phyloP scores from a whole-genome alignment of 2,329 filamentous ascomycete genomes.

The Arthrobotrys musiformis region DNA sequence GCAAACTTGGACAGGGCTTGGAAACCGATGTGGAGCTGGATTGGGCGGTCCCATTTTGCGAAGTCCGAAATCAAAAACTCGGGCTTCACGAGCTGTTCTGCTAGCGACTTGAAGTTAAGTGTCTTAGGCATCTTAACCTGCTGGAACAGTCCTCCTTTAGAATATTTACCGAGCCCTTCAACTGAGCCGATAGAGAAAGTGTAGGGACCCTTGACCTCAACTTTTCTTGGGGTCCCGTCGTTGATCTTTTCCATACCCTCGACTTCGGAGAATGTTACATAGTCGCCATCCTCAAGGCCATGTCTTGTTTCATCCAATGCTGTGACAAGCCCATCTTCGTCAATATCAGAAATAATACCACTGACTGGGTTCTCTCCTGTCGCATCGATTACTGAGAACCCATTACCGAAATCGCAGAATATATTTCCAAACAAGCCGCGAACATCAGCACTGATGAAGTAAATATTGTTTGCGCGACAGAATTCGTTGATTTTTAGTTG shows the following conservation, averaged over 20 bases:
- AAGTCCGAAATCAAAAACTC: slow-evolving; percentile 94
- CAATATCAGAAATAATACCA: slow-evolving; percentile 89
- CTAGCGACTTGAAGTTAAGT: slow-evolving; percentile 85
- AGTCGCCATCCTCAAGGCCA: slow-evolving; percentile 95
- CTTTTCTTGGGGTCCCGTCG: slow-evolving; percentile 82
- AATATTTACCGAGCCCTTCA: slow-evolving; percentile 79
- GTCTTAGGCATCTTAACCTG: slow-evolving; percentile 99
- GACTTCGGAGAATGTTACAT: slow-evolving; percentile 91
- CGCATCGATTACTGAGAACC: slow-evolving; percentile 88
- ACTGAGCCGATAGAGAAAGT: slow-evolving; percentile 98
- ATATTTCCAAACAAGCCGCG: slow-evolving; percentile 94
- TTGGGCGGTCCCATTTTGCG: slow-evolving; percentile 95
- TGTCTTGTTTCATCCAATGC: slow-evolving; percentile 94
- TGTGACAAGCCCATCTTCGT: slow-evolving; percentile 89
- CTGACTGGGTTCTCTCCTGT: slow-evolving; percentile 88
- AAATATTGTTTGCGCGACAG: slow-evolving; percentile 93
- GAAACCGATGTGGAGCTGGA: slow-evolving; percentile 89
- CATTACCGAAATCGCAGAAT: slow-evolving; percentile 96
- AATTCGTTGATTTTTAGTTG: slow-evolving; percentile 90
- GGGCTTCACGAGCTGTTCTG: slow-evolving; percentile 81
- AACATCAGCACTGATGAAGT: slow-evolving; percentile 85
- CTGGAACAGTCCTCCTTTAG: slow-evolving; percentile 86
- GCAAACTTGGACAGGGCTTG: slow-evolving; percentile 91
- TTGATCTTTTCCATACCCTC: slow-evolving; percentile 93
- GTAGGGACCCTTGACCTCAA: slow-evolving; percentile 94